Conservation (phyloP, 2,329 filamentous ascomycete genomes). For the Aspergillus sergii region DNA sequence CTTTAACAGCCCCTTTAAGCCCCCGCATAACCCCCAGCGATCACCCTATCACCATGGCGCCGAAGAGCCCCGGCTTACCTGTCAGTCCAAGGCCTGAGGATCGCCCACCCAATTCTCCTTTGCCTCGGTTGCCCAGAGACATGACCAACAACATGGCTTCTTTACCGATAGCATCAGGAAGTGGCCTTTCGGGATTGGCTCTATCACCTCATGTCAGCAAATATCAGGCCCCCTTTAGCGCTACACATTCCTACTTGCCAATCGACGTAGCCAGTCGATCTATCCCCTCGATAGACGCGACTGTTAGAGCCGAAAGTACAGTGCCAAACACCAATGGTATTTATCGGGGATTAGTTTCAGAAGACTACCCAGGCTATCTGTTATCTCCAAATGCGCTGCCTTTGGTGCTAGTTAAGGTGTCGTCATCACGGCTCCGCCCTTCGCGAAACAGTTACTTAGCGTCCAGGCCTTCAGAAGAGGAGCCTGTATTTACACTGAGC, state of each 20-base stretch:
- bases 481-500: slow-evolving; percentile 90
- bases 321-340: slow-evolving; percentile 52
- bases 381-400: slow-evolving; percentile 86
- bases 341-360: slow-evolving; percentile 76
- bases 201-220: slow-evolving; percentile 74
- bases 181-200: slow-evolving; percentile 55
- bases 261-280: slow-evolving; percentile 18
- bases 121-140: slow-evolving; percentile 60
- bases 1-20: slow-evolving; percentile 35
- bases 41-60: slow-evolving; percentile 47
- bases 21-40: slow-evolving; percentile 34
- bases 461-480: slow-evolving; percentile 79
- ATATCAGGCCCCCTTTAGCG: slow-evolving; percentile 68
- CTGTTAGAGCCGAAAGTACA: slow-evolving; percentile 39
- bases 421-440: slow-evolving; percentile 92
- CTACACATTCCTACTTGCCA: slow-evolving; percentile 49
- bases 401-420: slow-evolving; percentile 81
- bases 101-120: slow-evolving; percentile 61
- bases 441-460: slow-evolving; percentile 83
- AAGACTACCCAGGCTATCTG: slow-evolving; percentile 83
- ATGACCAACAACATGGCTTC: slow-evolving; percentile 55
- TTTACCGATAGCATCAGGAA: slow-evolving; percentile 69
- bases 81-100: slow-evolving; percentile 64
- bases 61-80: slow-evolving; percentile 66
- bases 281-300: slow-evolving; percentile 41